Evolutionary conservation across 345 rosid species (phyloP).

Genomic region (Corchorus olitorius): DNA sequence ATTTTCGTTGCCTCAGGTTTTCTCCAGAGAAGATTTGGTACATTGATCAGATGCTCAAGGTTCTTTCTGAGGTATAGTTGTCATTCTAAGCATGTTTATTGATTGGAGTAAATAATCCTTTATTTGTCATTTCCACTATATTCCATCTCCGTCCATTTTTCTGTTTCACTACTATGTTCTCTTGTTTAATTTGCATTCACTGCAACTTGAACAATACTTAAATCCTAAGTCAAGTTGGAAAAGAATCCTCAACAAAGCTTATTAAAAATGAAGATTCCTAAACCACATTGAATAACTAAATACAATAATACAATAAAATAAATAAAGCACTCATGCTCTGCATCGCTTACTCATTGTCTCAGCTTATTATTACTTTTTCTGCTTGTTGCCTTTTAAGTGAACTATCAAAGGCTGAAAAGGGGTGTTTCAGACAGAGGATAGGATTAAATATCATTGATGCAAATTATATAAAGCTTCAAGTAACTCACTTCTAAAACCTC

Average conservation of each 20-base stretch:
- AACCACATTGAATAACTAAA: too few species aligned
- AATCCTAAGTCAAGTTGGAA: too few species aligned
- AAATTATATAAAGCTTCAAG: background rate
- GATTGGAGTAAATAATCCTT: slow-evolving; percentile 3
- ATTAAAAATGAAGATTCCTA: too few species aligned
- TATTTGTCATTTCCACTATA: background rate
- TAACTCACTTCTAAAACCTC: background rate
- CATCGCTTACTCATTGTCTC: background rate
- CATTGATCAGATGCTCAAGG: slow-evolving; percentile 99
- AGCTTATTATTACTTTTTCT: background rate
- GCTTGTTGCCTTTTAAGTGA: slow-evolving; percentile 6
- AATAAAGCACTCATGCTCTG: too few species aligned
- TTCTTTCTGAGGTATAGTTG: slow-evolving; percentile 82
- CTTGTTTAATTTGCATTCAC: background rate
- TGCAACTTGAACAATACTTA: background rate
- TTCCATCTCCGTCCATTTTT: background rate
- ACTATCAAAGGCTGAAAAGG: background rate
- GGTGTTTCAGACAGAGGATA: background rate
- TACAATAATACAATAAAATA: too few species aligned
- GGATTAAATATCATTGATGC: background rate
- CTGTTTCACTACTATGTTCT: background rate
- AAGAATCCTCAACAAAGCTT: too few species aligned
- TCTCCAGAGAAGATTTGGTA: slow-evolving; percentile 97
- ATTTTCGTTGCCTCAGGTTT: slow-evolving; percentile 63
- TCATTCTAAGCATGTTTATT: background rate